A percentile compares a stretch with the other conserved stretches of the same genome.
Conservation (phyloP, 306 rosid species). For the Lagenaria siceraria region DNA sequence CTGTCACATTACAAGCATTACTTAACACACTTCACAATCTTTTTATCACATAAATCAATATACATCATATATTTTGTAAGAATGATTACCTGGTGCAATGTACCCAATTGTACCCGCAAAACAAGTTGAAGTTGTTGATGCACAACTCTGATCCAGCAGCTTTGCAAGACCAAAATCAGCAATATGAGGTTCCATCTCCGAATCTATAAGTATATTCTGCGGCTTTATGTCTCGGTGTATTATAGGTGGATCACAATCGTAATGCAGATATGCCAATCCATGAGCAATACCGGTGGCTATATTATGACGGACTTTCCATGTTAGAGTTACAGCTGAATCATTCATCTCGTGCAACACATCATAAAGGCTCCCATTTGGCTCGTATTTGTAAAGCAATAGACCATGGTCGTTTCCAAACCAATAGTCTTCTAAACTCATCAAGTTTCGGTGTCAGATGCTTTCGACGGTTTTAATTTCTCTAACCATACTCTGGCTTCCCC, state of each 20-base stretch:
- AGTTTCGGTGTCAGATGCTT: slow-evolving; percentile 56
- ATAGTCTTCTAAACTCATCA: slow-evolving; percentile 49
- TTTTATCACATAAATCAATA: too few species aligned
- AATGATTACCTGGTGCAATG: slow-evolving; percentile 59
- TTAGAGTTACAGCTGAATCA: slow-evolving; percentile 27
- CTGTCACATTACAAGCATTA: slow-evolving; percentile 14
- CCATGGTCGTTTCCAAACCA: slow-evolving; percentile 50
- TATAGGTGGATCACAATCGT: slow-evolving; percentile 64
- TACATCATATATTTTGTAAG: too few species aligned
- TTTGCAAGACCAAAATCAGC: slow-evolving; percentile 79
- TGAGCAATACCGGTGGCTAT: slow-evolving; percentile 67
- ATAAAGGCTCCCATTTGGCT: slow-evolving; percentile 81
- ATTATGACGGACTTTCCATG: slow-evolving; percentile 52
- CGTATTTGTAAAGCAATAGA: slow-evolving; percentile 61
- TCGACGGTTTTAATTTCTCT: slow-evolving; percentile 62
- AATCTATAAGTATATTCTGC: slow-evolving; percentile 61
- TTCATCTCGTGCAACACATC: slow-evolving; percentile 50
- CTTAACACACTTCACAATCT: neutral
- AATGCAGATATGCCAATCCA: slow-evolving; percentile 65
- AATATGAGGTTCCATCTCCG: slow-evolving; percentile 75
- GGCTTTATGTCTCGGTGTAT: slow-evolving; percentile 84
- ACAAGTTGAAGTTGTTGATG: slow-evolving; percentile 24
- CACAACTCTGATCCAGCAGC: slow-evolving; percentile 48
- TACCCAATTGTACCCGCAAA: slow-evolving; percentile 62
- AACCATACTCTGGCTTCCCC: slow-evolving; percentile 36